Base-by-base conservation (phyloP, 352 stramenopile genomes). In the Globisporangium irregulare region DNA sequence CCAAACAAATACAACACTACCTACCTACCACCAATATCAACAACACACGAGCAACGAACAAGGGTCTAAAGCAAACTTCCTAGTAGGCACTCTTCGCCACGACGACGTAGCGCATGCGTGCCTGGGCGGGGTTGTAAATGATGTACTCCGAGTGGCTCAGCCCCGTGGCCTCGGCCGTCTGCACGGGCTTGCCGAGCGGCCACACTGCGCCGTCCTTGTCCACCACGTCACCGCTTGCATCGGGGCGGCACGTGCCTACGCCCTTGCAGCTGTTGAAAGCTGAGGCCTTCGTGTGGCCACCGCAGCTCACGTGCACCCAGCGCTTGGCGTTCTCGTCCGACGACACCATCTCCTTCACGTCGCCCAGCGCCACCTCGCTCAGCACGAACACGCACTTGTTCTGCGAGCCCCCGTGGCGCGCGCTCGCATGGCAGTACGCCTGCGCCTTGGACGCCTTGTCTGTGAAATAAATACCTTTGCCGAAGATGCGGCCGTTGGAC, bases 401-500 rank as follows among this genome's bases (percentile, higher is more conserved):
- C 38, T 88, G 78, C 38, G 43, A 51, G 18, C 43, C 43, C 6
- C 70, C 66, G 41, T 80, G 77, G 22, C 67, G 67, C 29, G 74
- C 78, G 12, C 62, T 79, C 46, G 73, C 78, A 43, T 88, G 82
- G 71, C 82, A 92, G 43, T 91, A 92, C 34, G 75, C 73, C 69
- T 89, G 80, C 8, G 84, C 84, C 58, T 89, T 89, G 18, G 86
- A 89, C 66, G 90, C 82, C 72, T 92, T 93, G 67, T 97, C 90
- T 12, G 90, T 91, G 69, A 95, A 97, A 67, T 97, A 97, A 8
- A 97, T 63, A 27, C 90, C 89, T 58, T 91, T 91, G 38, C 89
- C 89, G 63, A 95, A 96, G 34, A 81, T 87, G 41, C 82, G 85
- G 29, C 89, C 90, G 58, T 91, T 91, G 46, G 74, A 84, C 5